phyloP scores from a whole-genome alignment of 805 yeast species.

The Candida methanosorbosa region DNA sequence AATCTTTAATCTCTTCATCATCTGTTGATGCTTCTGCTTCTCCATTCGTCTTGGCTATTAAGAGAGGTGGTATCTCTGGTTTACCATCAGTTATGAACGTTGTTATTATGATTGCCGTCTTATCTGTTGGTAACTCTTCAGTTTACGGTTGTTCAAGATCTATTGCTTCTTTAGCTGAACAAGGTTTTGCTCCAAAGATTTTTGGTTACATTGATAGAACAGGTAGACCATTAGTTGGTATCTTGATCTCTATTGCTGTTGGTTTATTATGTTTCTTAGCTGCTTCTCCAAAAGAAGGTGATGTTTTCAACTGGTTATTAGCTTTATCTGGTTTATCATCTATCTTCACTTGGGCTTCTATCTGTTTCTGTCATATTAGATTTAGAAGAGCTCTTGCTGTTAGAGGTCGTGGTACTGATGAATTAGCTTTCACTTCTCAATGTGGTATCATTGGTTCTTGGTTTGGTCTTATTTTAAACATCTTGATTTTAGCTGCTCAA shows the following conservation, averaged over 20 bases:
- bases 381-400: constrained; percentile 57
- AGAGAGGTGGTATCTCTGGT: constrained; percentile 50
- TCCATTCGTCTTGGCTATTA: constrained; percentile 69
- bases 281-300: constrained; percentile 46
- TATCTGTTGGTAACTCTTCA: constrained; percentile 72
- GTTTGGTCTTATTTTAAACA: constrained; percentile 50
- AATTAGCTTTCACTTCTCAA: constrained; percentile 58
- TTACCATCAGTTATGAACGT: constrained; percentile 70
- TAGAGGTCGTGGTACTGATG: constrained; percentile 64
- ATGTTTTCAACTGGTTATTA: constrained; percentile 65
- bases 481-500: constrained; percentile 60
- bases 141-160: constrained; percentile 70
- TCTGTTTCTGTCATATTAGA: constrained; percentile 59
- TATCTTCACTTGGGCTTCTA: constrained; percentile 74
- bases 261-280: constrained; percentile 57
- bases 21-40: constrained; percentile 53
- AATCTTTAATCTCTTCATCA: constrained; percentile 33
- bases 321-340: constrained; percentile 74
- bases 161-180: constrained; percentile 57
- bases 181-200: constrained; percentile 56
- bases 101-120: constrained; percentile 61
- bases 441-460: constrained; percentile 62
- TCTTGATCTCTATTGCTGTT: constrained; percentile 40
- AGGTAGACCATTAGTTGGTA: constrained; percentile 74
- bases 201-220: constrained; percentile 64